A percentile compares a stretch with the other conserved stretches of the same genome.
Conservation (phyloP, 2,329 filamentous ascomycete genomes). For the Nannizziopsis arthrosporioides region DNA sequence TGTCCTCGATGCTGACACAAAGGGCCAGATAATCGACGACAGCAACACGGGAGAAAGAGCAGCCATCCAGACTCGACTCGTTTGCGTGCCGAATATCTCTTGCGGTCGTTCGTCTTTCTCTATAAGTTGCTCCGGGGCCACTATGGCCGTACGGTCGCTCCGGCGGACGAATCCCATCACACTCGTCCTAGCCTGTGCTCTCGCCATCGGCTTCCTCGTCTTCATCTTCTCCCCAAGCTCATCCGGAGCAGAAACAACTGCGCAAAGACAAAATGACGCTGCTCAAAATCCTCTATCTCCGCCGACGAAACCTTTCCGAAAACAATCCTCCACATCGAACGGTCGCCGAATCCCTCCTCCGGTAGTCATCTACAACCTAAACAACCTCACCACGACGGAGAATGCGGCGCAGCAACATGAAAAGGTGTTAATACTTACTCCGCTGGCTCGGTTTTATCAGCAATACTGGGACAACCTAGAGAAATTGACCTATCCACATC, state of each 20-base stretch:
- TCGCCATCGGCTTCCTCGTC: constrained; percentile 61
- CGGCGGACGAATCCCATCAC: constrained; percentile 71
- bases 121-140: constrained; percentile 13
- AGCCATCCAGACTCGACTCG: constrained; percentile 1
- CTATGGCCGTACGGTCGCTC: constrained; percentile 54
- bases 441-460: constrained; percentile 84
- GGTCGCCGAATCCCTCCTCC: constrained; percentile 56
- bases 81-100: neutral
- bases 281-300: constrained; percentile 61
- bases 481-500: constrained; percentile 75
- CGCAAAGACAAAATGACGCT: constrained; percentile 44
- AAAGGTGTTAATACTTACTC: constrained; percentile 80
- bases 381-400: constrained; percentile 75
- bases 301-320: constrained; percentile 62
- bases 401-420: constrained; percentile 69
- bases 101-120: neutral
- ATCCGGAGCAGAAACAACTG: constrained; percentile 38
- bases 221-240: constrained; percentile 49
- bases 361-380: constrained; percentile 86
- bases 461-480: constrained; percentile 92
- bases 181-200: constrained; percentile 56
- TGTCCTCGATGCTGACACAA: constrained; percentile 4
- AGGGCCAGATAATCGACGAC: constrained; percentile 5
- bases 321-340: constrained; percentile 39
- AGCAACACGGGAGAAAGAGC: neutral